Conservation (phyloP, 306 rosid species). For the Vigna angularis region DNA sequence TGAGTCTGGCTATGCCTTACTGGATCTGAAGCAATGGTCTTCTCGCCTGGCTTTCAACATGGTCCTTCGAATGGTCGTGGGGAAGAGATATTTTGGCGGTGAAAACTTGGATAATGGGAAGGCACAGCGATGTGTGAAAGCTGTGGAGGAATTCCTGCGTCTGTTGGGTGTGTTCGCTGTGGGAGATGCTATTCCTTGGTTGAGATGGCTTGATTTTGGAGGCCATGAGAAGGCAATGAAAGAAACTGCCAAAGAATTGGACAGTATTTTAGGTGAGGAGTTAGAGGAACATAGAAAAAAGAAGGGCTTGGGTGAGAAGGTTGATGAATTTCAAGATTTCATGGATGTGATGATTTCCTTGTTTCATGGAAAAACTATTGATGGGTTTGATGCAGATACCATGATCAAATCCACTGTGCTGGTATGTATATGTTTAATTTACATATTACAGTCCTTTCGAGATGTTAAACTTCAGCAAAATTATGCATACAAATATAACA, state of each 20-base stretch:
- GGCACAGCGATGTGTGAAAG: not conserved
- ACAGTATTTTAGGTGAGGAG: constrained; percentile 13
- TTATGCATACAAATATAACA: too few species aligned
- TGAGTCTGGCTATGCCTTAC: not conserved
- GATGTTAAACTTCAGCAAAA: too few species aligned
- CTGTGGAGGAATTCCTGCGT: not conserved
- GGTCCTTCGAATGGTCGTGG: constrained; percentile 5
- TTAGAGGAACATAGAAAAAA: constrained; percentile 24
- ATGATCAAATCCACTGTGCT: constrained; percentile 32
- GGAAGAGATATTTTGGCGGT: not conserved
- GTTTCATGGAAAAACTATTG: not conserved
- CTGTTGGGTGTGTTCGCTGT: not conserved
- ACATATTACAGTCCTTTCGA: too few species aligned
- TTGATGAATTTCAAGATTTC: constrained; percentile 2
- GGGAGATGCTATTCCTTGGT: constrained; percentile 39
- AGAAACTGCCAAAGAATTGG: constrained; percentile 22
- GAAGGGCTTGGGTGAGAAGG: not conserved
- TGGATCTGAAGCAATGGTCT: constrained; percentile 36
- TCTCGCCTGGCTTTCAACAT: not conserved
- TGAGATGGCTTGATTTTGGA: constrained; percentile 42
- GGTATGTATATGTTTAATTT: constrained; percentile 12
- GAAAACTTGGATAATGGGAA: not conserved
- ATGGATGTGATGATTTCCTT: constrained; percentile 33
- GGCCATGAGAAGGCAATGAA: constrained; percentile 47
- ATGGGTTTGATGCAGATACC: constrained; percentile 30